Base-by-base conservation (phyloP, 1,284 basidiomycete genomes). In the Leccinum solheimii region DNA sequence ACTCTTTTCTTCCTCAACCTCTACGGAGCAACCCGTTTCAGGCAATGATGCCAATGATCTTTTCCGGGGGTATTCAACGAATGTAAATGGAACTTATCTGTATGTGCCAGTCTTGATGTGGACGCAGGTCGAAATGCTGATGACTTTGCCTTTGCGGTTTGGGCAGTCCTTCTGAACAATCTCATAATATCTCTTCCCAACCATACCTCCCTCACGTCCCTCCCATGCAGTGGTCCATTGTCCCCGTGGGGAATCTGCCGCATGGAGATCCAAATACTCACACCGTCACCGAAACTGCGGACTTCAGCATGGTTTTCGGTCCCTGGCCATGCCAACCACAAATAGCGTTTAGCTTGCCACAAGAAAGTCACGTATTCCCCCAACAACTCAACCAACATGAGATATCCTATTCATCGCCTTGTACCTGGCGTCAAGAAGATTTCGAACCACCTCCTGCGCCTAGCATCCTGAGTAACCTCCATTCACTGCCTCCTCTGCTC, bases 81-180 rank as follows among this genome's bases (percentile, higher is more conserved):
- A 23, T 3, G 5, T 32, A 34, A 48, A 23, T 13, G 45, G 21
- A 26, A 5, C 2, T 27, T 38, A 4, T 59, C 3, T n/a, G 67
- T 68, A 10, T 0, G 68, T 58, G 6, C 16, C 36, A 16, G 0
- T 27, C 5, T 55, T 32, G 45, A 23, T 19, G 3, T 23, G 19
- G 32, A 23, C 3, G 14, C 16, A 1, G 13, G 55, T 53, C 45
- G 38, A 21, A 27, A 53, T 34, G 11, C 45, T 71, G 48, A 69
- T 26, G 6, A 45, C 16, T n/a, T 1, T 9, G 7, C 43, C 8
- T 26, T 26, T 21, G 21, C 2, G 2, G 34, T 60, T 27, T 7
- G 16, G 11, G 49, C 32, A 68, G 67, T 38, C 45, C 34, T 21
- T 11, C 27, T n/a, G 36, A 56, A 40, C 55, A 48, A 9, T 13